Conservation (phyloP, 768 basidiomycete species). For the Ramaria sp. region DNA sequence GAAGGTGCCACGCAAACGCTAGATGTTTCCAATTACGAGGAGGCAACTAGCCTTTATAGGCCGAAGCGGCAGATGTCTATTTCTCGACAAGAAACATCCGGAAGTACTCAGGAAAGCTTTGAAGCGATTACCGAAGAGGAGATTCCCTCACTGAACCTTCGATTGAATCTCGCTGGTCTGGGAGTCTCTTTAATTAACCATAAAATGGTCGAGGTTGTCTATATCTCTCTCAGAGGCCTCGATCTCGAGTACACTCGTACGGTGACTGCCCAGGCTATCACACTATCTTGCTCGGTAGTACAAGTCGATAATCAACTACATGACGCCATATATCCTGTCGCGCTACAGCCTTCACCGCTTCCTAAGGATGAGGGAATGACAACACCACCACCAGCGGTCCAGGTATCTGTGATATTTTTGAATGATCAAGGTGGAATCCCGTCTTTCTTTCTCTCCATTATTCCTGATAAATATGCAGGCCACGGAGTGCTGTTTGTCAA, state of each 20-base stretch:
- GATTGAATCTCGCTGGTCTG: conserved; percentile 77
- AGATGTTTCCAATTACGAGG: conserved; percentile 77
- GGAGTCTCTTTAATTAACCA: conserved; percentile 89
- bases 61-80: conserved; percentile 45
- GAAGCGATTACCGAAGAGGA: conserved; percentile 77
- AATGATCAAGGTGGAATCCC: conserved; percentile 77
- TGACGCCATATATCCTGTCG: conserved; percentile 88
- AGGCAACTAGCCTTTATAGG: conserved; percentile 81
- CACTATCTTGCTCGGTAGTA: conserved; percentile 70
- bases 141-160: conserved; percentile 50
- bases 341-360: conserved; percentile 88
- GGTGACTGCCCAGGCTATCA: conserved; percentile 66
- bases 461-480: conserved; percentile 34
- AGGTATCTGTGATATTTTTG: conserved; percentile 78
- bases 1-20: conserved; percentile 78
- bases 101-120: conserved; percentile 63
- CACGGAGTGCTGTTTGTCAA: conserved; percentile 98
- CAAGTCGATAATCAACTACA: conserved; percentile 98
- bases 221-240: conserved; percentile 66
- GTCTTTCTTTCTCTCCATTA: background rate
- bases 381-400: conserved; percentile 79
- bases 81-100: conserved; percentile 57
- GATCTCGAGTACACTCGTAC: conserved; percentile 81
- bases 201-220: conserved; percentile 80
- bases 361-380: conserved; percentile 63